Conservation (phyloP, 2,329 filamentous ascomycete species). For the Paecilomyces sp. region DNA sequence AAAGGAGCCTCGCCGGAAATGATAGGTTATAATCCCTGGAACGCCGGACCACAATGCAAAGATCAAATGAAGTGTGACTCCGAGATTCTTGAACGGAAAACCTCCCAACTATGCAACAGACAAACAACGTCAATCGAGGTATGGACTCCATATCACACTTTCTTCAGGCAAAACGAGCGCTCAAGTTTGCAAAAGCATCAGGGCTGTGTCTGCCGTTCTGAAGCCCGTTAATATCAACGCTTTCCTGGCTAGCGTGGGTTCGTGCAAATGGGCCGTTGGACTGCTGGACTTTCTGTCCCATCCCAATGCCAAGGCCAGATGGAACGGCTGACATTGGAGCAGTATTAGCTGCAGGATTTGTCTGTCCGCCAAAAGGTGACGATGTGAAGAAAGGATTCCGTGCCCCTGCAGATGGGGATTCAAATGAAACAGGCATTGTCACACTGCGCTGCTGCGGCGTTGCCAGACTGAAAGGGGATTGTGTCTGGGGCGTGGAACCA, state of each 20-base stretch:
- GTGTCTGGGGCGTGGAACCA: conserved; percentile 16
- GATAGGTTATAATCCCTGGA: neutral
- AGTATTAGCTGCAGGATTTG: neutral
- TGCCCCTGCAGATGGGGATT: conserved; percentile 10
- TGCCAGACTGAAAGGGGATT: conserved; percentile 13
- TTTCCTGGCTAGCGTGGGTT: conserved; percentile 41
- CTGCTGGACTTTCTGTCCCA: conserved; percentile 10
- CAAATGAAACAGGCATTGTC: conserved; percentile 18
- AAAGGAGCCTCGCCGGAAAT: neutral
- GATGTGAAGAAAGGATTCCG: conserved; percentile 26
- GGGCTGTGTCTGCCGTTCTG: conserved; percentile 44
- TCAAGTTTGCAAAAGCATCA: conserved; percentile 45
- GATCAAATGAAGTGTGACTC: neutral
- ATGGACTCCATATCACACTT: neutral
- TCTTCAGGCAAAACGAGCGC: conserved; percentile 31
- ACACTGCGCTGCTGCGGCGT: conserved; percentile 19
- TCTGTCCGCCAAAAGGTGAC: neutral
- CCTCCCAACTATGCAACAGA: neutral
- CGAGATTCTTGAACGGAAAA: neutral
- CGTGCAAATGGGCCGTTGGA: conserved; percentile 13
- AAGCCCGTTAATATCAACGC: conserved; percentile 40
- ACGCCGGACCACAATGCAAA: neutral
- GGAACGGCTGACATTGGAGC: conserved; percentile 3
- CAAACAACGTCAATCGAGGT: neutral
- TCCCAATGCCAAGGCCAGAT: conserved; percentile 10